Evolutionary conservation across 2,329 filamentous ascomycete species (phyloP).

Genomic region (Colletotrichum euphorbiae): DNA sequence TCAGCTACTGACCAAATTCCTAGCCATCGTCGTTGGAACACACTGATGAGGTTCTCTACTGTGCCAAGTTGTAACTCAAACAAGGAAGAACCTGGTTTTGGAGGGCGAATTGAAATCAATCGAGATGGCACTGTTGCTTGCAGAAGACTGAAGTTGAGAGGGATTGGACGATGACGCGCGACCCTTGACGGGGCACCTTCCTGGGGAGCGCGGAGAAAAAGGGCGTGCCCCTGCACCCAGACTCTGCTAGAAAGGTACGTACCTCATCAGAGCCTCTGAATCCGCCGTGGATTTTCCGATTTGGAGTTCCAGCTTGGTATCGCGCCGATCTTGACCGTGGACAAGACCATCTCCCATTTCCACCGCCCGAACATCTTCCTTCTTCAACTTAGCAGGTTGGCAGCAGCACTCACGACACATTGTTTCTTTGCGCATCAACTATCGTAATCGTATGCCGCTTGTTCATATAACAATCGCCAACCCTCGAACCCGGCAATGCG

Average conservation of each 20-base stretch:
- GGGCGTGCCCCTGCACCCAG: no score
- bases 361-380: constrained; percentile 21
- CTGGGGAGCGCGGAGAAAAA: no score
- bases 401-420: constrained; percentile 7
- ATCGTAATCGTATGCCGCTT: neutral
- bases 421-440: neutral
- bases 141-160: constrained; percentile 12
- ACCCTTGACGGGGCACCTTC: neutral
- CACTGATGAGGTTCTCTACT: neutral
- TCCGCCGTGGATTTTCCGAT: constrained; percentile 33
- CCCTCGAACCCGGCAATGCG: constrained; percentile 28
- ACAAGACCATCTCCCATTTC: constrained; percentile 20
- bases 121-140: constrained; percentile 15
- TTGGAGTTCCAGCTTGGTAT: constrained; percentile 11
- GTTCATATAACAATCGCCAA: neutral
- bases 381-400: constrained; percentile 4
- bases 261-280: constrained; percentile 15
- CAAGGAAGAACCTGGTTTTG: neutral
- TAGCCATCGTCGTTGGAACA: neutral
- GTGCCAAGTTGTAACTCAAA: constrained; percentile 1
- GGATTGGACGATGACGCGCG: constrained; percentile 35
- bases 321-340: constrained; percentile 19
- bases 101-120: constrained; percentile 13
- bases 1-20: neutral
- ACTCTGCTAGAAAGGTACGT: constrained; percentile 9